phyloP scores from a whole-genome alignment of 106 monocot genomes.

The Alisma plantagoaquatica region DNA sequence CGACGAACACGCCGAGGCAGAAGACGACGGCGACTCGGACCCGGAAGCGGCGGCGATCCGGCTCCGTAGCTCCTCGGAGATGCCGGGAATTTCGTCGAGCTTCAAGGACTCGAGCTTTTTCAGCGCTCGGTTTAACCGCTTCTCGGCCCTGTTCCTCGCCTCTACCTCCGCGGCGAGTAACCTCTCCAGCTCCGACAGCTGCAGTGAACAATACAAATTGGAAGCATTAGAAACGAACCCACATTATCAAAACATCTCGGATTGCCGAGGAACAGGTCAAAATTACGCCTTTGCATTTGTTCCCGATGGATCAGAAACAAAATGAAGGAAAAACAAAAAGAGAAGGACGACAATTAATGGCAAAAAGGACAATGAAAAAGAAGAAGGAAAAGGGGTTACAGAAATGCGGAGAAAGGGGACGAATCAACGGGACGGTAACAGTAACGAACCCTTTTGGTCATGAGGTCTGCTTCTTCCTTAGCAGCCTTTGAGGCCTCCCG shows the following conservation, averaged over 20 bases:
- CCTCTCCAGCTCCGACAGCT: constrained; percentile 67
- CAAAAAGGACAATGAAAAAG: no score
- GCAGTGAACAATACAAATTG: no score
- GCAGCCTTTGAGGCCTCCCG: constrained; percentile 78
- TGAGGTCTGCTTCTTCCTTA: constrained; percentile 51
- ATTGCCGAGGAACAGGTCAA: no score
- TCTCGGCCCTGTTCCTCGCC: constrained; percentile 62
- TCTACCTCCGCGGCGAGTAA: constrained; percentile 54
- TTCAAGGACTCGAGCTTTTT: constrained; percentile 73
- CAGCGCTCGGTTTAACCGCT: constrained; percentile 45
- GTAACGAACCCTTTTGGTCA: constrained; percentile 56
- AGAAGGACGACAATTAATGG: no score
- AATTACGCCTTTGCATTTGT: no score
- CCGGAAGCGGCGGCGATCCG: neutral
- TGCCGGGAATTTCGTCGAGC: constrained; percentile 16
- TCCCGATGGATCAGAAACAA: no score
- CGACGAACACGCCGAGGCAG: constrained; percentile 10
- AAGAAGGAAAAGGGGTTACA: no score
- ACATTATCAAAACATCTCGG: no score
- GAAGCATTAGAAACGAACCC: no score
- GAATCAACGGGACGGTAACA: no score
- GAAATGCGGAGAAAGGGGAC: no score
- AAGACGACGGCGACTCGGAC: constrained; percentile 9
- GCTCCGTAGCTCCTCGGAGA: neutral
- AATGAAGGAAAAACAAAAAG: no score